A percentile compares a stretch with the other conserved stretches of the same genome.
phyloP scores from a whole-genome alignment of 1,284 basidiomycete genomes.

The Moesziomyces aphidis region DNA sequence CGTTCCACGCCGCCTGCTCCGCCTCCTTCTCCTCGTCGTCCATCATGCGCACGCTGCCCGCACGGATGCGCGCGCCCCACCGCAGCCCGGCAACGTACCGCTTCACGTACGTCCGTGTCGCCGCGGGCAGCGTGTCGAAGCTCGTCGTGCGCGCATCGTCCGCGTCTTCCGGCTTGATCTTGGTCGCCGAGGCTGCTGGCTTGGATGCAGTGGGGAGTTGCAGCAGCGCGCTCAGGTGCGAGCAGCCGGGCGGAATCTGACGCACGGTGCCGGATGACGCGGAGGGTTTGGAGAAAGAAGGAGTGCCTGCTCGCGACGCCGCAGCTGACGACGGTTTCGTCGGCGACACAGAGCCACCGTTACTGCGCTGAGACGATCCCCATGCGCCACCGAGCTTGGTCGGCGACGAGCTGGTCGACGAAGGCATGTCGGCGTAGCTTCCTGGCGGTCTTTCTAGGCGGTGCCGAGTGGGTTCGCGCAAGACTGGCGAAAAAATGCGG shows the following conservation, averaged over 20 bases:
- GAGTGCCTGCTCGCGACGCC: slow-evolving; percentile 38
- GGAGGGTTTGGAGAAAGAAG: slow-evolving; percentile 4
- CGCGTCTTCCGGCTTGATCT: slow-evolving; percentile 41
- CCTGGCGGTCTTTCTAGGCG: neutral
- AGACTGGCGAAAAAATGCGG: too few species aligned
- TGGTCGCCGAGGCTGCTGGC: slow-evolving; percentile 8
- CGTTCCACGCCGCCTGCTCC: slow-evolving; percentile 13
- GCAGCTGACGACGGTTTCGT: slow-evolving; percentile 30
- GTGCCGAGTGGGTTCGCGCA: neutral
- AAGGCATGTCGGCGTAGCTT: slow-evolving; percentile 12
- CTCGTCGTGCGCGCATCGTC: slow-evolving; percentile 17
- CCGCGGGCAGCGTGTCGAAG: slow-evolving; percentile 23
- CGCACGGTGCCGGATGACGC: slow-evolving; percentile 7
- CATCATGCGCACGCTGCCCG: slow-evolving; percentile 48
- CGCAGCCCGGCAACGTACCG: slow-evolving; percentile 58
- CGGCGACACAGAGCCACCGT: slow-evolving; percentile 31
- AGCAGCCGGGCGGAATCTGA: slow-evolving; percentile 39
- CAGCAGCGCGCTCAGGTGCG: slow-evolving; percentile 28
- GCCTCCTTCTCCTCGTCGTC: slow-evolving; percentile 45
- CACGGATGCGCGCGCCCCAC: slow-evolving; percentile 55
- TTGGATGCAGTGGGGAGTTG: slow-evolving; percentile 11
- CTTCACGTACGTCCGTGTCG: slow-evolving; percentile 28
- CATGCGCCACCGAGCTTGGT: slow-evolving; percentile 23
- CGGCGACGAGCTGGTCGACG: slow-evolving; percentile 24
- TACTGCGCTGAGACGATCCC: slow-evolving; percentile 28